Evolutionary conservation across 1,284 basidiomycete genomes (phyloP).

Genomic region (Irpex sp.): DNA sequence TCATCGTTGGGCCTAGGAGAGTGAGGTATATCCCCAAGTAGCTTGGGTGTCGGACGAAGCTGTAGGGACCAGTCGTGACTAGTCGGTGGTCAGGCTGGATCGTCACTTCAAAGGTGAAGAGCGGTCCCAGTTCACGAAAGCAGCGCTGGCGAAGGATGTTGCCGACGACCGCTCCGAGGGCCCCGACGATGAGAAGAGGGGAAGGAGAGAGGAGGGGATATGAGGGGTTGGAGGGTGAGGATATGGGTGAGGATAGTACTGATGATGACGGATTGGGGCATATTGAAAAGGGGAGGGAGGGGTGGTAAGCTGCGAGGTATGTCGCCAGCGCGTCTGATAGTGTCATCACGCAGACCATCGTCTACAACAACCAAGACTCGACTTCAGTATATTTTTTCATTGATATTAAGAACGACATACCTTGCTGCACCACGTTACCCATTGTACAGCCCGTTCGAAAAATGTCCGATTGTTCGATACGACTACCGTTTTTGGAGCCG

Average conservation of each 20-base stretch:
- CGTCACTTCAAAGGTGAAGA: constrained; percentile 29
- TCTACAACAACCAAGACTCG: constrained; percentile 11
- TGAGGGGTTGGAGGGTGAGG: not conserved
- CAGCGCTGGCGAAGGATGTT: constrained; percentile 21
- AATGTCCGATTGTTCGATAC: constrained; percentile 13
- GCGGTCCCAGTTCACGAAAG: constrained; percentile 24
- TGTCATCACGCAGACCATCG: constrained; percentile 24
- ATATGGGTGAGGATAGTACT: constrained; percentile 2
- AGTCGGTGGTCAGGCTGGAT: constrained; percentile 24
- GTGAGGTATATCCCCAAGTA: constrained; percentile 27
- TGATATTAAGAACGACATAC: constrained; percentile 13
- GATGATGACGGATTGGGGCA: not conserved
- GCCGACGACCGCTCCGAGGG: constrained; percentile 16
- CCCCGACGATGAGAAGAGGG: constrained; percentile 17
- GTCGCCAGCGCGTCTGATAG: constrained; percentile 23
- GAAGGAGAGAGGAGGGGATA: not conserved
- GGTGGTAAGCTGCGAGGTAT: constrained; percentile 7
- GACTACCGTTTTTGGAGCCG: constrained; percentile 2
- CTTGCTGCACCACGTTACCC: constrained; percentile 30
- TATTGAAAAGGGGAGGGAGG: not conserved
- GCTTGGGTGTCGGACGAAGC: constrained; percentile 27
- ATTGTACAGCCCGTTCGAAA: constrained; percentile 27
- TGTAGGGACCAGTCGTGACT: constrained; percentile 26
- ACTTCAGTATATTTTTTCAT: not conserved
- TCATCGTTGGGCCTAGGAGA: constrained; percentile 22